Conservation (phyloP, 176 grass and related monocot species). For the Oryza longistaminata region DNA sequence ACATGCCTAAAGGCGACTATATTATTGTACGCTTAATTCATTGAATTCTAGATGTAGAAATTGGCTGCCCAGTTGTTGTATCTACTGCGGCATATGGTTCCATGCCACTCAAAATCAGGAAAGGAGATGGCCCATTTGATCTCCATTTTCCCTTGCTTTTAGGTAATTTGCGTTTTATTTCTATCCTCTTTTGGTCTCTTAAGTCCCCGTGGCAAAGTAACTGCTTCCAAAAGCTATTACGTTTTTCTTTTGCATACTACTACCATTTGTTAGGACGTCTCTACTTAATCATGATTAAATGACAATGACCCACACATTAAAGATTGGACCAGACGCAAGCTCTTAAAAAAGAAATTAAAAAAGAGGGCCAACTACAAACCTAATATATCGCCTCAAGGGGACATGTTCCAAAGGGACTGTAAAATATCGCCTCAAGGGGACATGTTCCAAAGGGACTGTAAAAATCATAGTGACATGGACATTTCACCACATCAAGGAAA, state of each 20-base stretch:
- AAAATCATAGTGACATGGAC: too few relatives aligned
- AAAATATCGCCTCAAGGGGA: not conserved
- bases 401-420: too few relatives aligned
- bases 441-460: too few relatives aligned
- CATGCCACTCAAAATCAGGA: not conserved
- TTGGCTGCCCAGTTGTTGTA: not conserved
- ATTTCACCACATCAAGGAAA: not conserved
- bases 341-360: not conserved
- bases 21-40: not conserved
- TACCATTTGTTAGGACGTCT: not conserved
- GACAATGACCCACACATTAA: not conserved
- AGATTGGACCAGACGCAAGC: not conserved
- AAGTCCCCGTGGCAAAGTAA: not conserved
- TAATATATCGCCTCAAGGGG: not conserved
- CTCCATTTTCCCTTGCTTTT: not conserved
- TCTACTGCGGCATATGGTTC: not conserved
- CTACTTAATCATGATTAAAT: not conserved
- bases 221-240: not conserved
- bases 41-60: not conserved
- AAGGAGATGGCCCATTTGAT: slow-evolving; percentile 3
- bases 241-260: too few relatives aligned
- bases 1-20: not conserved
- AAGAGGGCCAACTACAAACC: too few relatives aligned
- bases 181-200: not conserved
- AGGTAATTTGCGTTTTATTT: not conserved